A percentile compares a stretch with the other conserved stretches of the same genome.
These are phyloP conservation scores for Citeromyces nyonsensis DNA, from an alignment of 805 yeast species.

Conservation along the genomic window DNA sequence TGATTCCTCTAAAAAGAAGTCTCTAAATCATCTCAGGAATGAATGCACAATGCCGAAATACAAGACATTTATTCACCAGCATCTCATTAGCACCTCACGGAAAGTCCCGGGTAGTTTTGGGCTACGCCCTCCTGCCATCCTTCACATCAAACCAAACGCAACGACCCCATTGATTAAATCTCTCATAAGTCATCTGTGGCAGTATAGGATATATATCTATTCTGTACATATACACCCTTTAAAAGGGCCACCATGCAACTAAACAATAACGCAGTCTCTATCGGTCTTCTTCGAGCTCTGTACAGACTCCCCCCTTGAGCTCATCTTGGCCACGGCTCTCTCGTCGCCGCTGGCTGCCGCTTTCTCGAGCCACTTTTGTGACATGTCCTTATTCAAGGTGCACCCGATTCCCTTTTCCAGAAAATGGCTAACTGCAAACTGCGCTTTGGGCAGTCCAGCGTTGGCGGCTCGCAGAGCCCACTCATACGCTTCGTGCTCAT, in stretches of 20 bases:
- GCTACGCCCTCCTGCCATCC: too few relatives aligned
- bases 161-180: too few relatives aligned
- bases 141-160: too few relatives aligned
- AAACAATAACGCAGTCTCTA: conserved; percentile 1
- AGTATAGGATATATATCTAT: not conserved
- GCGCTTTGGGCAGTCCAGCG: conserved; percentile 65
- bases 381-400: conserved; percentile 32
- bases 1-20: too few relatives aligned
- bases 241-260: not conserved
- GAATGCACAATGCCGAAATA: too few relatives aligned
- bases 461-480: conserved; percentile 89
- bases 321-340: conserved; percentile 1
- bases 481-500: conserved; percentile 77
- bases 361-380: conserved; percentile 59
- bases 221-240: not conserved
- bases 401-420: conserved; percentile 84
- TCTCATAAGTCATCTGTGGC: too few relatives aligned
- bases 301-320: not conserved
- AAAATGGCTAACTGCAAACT: conserved; percentile 71
- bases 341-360: conserved; percentile 36
- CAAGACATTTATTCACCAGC: too few relatives aligned
- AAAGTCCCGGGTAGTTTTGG: too few relatives aligned
- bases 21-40: too few relatives aligned
- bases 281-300: not conserved
- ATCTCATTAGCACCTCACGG: too few relatives aligned